Conservation (phyloP, 2,329 filamentous ascomycete genomes). For the Clarireedia homoeocarpa region DNA sequence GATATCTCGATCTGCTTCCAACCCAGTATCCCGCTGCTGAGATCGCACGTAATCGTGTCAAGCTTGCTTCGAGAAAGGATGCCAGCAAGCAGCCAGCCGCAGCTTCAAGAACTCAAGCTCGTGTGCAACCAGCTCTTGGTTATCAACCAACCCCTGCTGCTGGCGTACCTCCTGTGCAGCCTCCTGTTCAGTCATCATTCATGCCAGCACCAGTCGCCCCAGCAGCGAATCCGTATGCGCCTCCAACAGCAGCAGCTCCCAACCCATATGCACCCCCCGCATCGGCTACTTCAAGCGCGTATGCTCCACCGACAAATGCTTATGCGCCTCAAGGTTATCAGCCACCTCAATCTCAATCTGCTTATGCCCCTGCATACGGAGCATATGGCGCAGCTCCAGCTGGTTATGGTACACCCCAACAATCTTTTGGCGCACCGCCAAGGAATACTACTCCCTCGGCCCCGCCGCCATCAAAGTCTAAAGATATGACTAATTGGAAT, state of each 20-base stretch:
- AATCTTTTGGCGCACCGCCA: conserved; percentile 44
- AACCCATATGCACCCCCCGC: conserved; percentile 42
- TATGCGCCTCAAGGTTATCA: conserved; percentile 35
- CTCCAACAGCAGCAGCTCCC: conserved; percentile 25
- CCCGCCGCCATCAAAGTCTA: conserved; percentile 60
- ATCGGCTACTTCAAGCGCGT: conserved; percentile 37
- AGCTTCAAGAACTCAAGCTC: conserved; percentile 34
- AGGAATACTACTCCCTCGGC: conserved; percentile 61
- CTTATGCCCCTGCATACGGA: conserved; percentile 27
- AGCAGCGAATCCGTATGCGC: conserved; percentile 41
- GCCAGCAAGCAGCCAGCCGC: conserved; percentile 30
- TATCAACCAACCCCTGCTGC: conserved; percentile 40
- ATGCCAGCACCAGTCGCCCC: conserved; percentile 28
- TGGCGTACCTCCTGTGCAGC: conserved; percentile 18
- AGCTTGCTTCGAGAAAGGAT: conserved; percentile 67
- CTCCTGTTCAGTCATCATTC: conserved; percentile 31
- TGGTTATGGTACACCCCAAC: conserved; percentile 28
- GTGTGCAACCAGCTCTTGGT: conserved; percentile 35
- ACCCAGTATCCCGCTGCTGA: conserved; percentile 78
- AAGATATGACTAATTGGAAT: conserved; percentile 81
- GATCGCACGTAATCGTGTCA: conserved; percentile 75
- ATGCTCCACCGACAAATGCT: conserved; percentile 34
- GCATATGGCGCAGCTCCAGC: conserved; percentile 24
- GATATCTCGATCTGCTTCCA: conserved; percentile 84
- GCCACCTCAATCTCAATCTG: conserved; percentile 30